These are phyloP conservation scores for Xanthoceras sorbifolium DNA, from an alignment of 345 rosid species.

Conservation along the genomic window DNA sequence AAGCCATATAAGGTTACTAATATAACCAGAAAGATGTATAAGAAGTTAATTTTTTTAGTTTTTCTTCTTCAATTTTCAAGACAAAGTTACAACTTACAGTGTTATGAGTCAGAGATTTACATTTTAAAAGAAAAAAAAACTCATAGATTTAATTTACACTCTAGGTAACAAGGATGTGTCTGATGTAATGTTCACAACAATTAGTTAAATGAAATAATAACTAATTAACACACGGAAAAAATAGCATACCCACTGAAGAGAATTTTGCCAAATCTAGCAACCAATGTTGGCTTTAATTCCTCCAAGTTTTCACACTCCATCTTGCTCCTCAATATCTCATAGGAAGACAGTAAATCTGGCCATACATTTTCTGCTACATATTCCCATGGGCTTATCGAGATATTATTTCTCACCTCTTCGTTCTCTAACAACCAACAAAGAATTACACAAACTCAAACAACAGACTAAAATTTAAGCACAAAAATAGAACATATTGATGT, in stretches of 20 bases:
- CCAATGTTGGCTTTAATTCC: constrained; percentile 40
- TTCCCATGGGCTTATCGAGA: constrained; percentile 36
- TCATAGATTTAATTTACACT: neutral
- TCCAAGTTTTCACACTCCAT: constrained; percentile 20
- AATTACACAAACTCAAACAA: neutral
- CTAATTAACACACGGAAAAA: neutral
- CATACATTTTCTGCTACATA: constrained; percentile 46
- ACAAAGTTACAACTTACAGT: neutral
- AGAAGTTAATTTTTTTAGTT: neutral
- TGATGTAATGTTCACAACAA: neutral
- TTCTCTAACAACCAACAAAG: constrained; percentile 17
- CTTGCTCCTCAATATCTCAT: constrained; percentile 33
- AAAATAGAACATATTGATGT: neutral
- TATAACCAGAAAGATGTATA: neutral
- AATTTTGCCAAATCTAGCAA: constrained; percentile 62
- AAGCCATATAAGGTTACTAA: neutral
- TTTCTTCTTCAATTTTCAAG: neutral
- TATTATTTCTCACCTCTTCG: constrained; percentile 20
- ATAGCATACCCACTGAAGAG: constrained; percentile 47
- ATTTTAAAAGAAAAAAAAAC: neutral
- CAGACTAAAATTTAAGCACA: constrained; percentile 11
- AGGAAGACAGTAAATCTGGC: constrained; percentile 48
- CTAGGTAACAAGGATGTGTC: no score
- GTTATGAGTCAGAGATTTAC: neutral
- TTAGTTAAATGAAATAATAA: constrained; percentile 9